Evolutionary conservation across 2,329 filamentous ascomycete species (phyloP), one percentile per base, ranked within the genome.

Genomic region (Cladosporium colombiae): DNA sequence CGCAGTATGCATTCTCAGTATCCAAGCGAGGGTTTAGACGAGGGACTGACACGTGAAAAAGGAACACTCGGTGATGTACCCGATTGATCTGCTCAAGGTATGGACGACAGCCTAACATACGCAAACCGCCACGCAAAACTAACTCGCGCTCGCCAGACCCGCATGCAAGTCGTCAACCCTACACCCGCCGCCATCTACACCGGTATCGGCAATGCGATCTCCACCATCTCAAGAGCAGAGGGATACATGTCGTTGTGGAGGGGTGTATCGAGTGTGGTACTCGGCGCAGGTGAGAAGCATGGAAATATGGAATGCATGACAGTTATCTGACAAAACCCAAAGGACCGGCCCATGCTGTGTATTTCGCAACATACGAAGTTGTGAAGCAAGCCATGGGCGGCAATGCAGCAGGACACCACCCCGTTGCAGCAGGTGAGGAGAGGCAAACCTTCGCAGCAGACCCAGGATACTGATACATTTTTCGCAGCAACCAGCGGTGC

Each of bases 11-110:
- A 67, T 56, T n/a, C 23, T 56, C 18, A 46, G n/a, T 21, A 46
- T 23, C n/a, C 37, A 10, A 2, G 18, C 3, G 18, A 21, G 40
- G 40, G 10, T 21, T 29, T 21, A 27, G 50, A 56, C n/a, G 37
- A 61, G 65, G 60, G 11, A 46, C 68, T 69, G 66, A 70, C 52
- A n/a, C 53, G 66, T 58, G 62, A 75, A 66, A 61, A 72, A 97
- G 93, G 94, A 98, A 82, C 94, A 98, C 80, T 96, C 94, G 67
- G 93, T 97, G 74, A 98, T 99, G 95, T 99, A 99, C 78, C 95
- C 95, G 23, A 91, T 99, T 76, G 95, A 99, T 82, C 88, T 96
- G 72, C 91, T 99, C 77, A 99, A 99, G 90, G 95, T 97, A 78
- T 70, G 83, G 62, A 57, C 18, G 31, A n/a, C 18, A 44, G 10